These are phyloP conservation scores for Candida peoriensis DNA, from an alignment of 805 yeast genomes.

Conservation along the genomic window DNA sequence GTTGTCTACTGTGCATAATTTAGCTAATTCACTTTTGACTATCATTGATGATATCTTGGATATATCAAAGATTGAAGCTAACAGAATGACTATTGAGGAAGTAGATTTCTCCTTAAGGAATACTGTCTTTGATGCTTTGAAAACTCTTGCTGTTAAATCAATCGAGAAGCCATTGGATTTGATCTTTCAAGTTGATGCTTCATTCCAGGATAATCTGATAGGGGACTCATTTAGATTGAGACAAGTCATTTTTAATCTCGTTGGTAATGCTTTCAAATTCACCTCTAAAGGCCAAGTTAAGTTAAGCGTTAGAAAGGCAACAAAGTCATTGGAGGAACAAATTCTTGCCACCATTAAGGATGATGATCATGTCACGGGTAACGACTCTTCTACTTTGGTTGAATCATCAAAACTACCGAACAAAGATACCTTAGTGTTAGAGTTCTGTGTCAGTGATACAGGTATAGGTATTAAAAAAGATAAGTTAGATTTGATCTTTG, in stretches of 20 bases:
- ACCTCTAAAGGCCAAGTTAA: constrained; percentile 79
- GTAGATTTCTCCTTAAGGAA: constrained; percentile 82
- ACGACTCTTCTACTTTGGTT: constrained; percentile 29
- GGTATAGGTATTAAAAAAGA: constrained; percentile 88
- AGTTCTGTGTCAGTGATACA: constrained; percentile 84
- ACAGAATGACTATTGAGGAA: constrained; percentile 87
- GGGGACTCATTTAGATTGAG: constrained; percentile 87
- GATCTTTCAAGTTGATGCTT: constrained; percentile 75
- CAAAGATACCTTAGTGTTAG: constrained; percentile 61
- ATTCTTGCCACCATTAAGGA: constrained; percentile 21
- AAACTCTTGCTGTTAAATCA: constrained; percentile 85
- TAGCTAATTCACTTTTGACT: constrained; percentile 79
- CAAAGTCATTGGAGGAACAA: constrained; percentile 18
- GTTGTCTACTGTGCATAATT: constrained; percentile 82
- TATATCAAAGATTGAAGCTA: constrained; percentile 90
- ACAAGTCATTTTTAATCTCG: constrained; percentile 80
- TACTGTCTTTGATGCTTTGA: constrained; percentile 84
- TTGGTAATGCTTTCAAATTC: constrained; percentile 87
- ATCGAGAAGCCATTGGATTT: constrained; percentile 79
- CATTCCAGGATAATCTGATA: constrained; percentile 79
- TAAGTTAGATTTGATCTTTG: constrained; percentile 75
- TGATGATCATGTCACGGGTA: constrained; percentile 25
- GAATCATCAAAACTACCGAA: constrained; percentile 46
- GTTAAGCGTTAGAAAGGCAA: constrained; percentile 62
- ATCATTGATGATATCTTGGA: constrained; percentile 87